Base-by-base conservation (phyloP, 2,329 filamentous ascomycete genomes). In the Onygenales sp. region DNA sequence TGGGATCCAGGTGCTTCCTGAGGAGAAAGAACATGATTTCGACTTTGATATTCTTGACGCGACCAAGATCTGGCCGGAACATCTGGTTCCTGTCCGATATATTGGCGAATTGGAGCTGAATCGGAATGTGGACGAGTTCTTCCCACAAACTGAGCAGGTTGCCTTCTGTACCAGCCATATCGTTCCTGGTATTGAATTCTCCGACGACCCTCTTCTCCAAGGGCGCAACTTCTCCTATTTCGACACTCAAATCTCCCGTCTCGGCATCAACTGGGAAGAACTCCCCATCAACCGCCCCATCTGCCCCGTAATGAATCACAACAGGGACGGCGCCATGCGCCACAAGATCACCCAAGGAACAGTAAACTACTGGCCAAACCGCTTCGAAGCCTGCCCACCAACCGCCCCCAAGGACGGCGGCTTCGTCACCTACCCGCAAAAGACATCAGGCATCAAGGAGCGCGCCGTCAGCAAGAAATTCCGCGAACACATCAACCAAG, bases 31-130 rank as follows among this genome's bases (percentile, higher is more conserved):
- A 64, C 76, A 92, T 57, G 81, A 87, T 13, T 94, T 92, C 56
- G 88, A 92, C 6, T 92, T 93, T 56, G 88, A 93, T 62, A 85
- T 92, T 33, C 79, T 94, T 1, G 88, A 94, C 59, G 84, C 88
- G 0, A 94, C 88, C 39, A 93, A 94, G 72, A 69, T 92, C 31
- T 93, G 88, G 87, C 88, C 88, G 0, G 86, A 93, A 64, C 85
- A 92, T 10, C 70, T 83, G 0, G 74, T 90, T 0, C 88, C 88
- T 0, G 77, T 92, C 17, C 79, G 85, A 6, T 88, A 88, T 63
- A 87, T 94, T 53, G 88, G 87, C 40, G 81, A 91, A 67, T 66
- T 94, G 1, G 84, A 91, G 64, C 77, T 94, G 5, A 91, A 93
- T 74, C 79, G 80, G 52, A 92, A 88, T 55, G 76, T 86, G 1